phyloP scores from a whole-genome alignment of 371 early-diverging fungal genomes.

The Blakeslea trispora region DNA sequence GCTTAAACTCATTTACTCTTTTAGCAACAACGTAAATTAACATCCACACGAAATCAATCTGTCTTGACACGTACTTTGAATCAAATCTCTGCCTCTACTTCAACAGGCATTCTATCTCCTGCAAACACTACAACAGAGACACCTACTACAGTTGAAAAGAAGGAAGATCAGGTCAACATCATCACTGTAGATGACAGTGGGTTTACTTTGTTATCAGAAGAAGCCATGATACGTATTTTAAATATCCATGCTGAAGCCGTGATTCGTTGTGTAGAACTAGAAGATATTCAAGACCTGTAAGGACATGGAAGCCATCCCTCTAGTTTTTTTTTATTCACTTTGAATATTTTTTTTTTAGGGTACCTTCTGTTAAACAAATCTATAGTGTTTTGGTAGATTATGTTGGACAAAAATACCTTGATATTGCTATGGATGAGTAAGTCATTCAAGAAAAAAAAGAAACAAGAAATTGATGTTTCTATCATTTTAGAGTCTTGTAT shows the following conservation, averaged over 20 bases:
- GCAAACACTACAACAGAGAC: slow-evolving; percentile 18
- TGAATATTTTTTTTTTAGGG: slow-evolving; percentile 23
- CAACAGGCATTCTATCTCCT: slow-evolving; percentile 23
- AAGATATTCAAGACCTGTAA: slow-evolving; percentile 68
- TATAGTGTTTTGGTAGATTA: slow-evolving; percentile 76
- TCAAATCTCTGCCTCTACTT: slow-evolving; percentile 63
- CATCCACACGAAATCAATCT: slow-evolving; percentile 61
- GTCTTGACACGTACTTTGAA: slow-evolving; percentile 72
- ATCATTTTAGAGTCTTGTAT: slow-evolving; percentile 71
- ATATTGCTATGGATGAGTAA: slow-evolving; percentile 82
- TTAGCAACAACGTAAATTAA: slow-evolving; percentile 61
- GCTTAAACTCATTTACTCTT: slow-evolving; percentile 7
- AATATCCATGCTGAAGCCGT: slow-evolving; percentile 87
- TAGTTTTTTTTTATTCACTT: too few species aligned
- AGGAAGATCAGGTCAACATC: slow-evolving; percentile 20
- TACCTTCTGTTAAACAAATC: slow-evolving; percentile 46
- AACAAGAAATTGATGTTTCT: neutral
- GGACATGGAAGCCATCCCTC: too few species aligned
- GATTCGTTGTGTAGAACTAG: slow-evolving; percentile 79
- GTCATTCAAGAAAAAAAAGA: slow-evolving; percentile 9
- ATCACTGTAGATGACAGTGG: slow-evolving; percentile 41
- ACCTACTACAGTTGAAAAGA: slow-evolving; percentile 23
- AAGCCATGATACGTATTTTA: slow-evolving; percentile 66
- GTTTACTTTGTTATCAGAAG: slow-evolving; percentile 60
- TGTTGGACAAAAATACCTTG: slow-evolving; percentile 79